Base-by-base conservation (phyloP, 768 basidiomycete species). In the Lactarius hatsudake region DNA sequence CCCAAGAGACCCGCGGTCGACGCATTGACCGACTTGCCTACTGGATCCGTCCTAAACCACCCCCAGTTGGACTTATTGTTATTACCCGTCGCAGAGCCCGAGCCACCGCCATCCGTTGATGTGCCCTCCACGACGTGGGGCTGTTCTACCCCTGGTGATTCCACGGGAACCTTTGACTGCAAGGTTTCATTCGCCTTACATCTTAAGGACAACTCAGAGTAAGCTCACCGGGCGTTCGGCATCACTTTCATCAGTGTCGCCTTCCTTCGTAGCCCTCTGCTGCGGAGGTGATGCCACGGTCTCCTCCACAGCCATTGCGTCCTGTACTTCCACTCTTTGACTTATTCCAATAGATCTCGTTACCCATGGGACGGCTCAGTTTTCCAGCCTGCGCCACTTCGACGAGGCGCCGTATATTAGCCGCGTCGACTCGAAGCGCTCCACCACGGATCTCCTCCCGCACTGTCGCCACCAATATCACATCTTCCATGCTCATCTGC, bases 361-460 rank as follows among this genome's bases (percentile, higher is more conserved):
- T 30, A 43, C 28, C 12, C 36, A 15, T 53, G 9, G 36, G 12
- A n/a, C 10, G 17, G 6, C 10, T 28, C 30, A 23, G 62, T 20
- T 15, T 55, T 30, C 30, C 53, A n/a, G 53, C 53, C 30, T n/a
- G 54, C 18, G 54, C 53, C 9, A 9, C 26, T 42, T 62, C 28
- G 18, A 55, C 26, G 38, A n/a, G 36, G 10, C n/a, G 48, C 3
- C 34, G 32, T 23, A 67, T 55, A 2, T 67, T 58, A 30, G 45
- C 30, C 36, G 28, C 34, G 3, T 48, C 13, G 15, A 55, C 30
- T 20, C n/a, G 42, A 55, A 59, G 23, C 17, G 48, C 18, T 5
- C 17, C 17, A 17, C 28, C 15, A 20, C 69, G 69, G 40, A 69
- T 67, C 18, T 48, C 36, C 55, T 69, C 69, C 17, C 69, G 69